Evolutionary conservation across 2,329 filamentous ascomycete species (phyloP), one percentile per base, ranked within the genome.

Genomic region (Alternaria panax): DNA sequence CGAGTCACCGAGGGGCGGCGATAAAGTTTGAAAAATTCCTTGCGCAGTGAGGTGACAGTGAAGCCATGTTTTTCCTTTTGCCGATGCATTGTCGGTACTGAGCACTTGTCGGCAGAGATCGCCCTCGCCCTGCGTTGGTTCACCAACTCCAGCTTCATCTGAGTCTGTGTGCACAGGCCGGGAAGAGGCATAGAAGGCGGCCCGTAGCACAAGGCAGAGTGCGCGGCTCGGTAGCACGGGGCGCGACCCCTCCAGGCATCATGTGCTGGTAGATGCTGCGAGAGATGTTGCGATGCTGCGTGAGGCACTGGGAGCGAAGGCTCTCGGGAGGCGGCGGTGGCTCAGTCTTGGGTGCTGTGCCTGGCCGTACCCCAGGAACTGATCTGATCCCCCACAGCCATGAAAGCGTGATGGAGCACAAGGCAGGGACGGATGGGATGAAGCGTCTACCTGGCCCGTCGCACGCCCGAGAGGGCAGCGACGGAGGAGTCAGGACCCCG

Each of bases 171-270:
- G 45, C 45, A 48, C 30, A 48, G 45, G 45, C 61, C 64, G 62
- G 57, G 62, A 59, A 59, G 54, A 55, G 56, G 64, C 64, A 65
- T 66, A 48, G 45, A 63, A 59, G 62, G 66, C 67, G 66, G 69
- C 60, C 66, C 62, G 67, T 55, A 57, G 59, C 57, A 56, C 50
- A 64, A 48, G 50, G 46, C 57, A 60, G 51, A 50, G 28, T 32
- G 53, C 28, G 54, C 51, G 51, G 59, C 47, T 60, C 41, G 56
- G 58, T 58, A 52, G 61, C 56, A 61, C 56, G 48, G 43, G 47
- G 56, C 56, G 41, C 46, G 38, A 54, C 34, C 51, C 51, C 48
- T 48, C 40, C 51, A 43, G 18, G 22, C 52, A 50, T 38, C 52
- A 50, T 38, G 41, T 36, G 28, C 48, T 38, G 18, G 52, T 34